These are phyloP conservation scores for Phytophthora pisi DNA, from an alignment of 352 stramenopile species.

Conservation along the genomic window DNA sequence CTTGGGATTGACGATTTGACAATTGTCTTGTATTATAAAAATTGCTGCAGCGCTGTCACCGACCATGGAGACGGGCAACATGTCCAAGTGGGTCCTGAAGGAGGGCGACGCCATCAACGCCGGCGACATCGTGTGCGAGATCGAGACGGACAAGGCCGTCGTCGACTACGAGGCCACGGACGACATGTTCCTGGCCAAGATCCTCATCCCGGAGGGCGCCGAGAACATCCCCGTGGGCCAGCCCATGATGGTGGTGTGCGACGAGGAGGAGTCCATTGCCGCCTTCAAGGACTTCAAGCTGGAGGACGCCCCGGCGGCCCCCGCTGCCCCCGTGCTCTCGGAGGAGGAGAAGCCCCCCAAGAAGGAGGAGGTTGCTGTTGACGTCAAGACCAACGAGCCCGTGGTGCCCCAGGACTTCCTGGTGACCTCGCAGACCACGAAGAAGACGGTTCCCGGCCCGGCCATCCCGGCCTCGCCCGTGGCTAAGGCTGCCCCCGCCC, in stretches of 20 bases:
- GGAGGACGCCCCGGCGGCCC: constrained; percentile 45
- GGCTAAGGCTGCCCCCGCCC: constrained; percentile 36
- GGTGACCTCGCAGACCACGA: constrained; percentile 64
- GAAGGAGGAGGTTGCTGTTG: constrained; percentile 71
- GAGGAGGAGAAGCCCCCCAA: constrained; percentile 67
- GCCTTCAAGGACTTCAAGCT: constrained; percentile 82
- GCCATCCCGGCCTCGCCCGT: constrained; percentile 44
- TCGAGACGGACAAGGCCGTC: constrained; percentile 99
- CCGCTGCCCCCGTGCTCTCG: constrained; percentile 46
- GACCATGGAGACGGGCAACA: constrained; percentile 97
- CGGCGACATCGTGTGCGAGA: constrained; percentile 95
- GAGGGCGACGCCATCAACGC: constrained; percentile 93
- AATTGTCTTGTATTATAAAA: not conserved
- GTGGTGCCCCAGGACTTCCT: constrained; percentile 67
- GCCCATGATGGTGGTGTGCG: constrained; percentile 96
- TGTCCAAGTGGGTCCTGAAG: constrained; percentile 95
- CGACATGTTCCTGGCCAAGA: constrained; percentile 96
- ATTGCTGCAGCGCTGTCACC: constrained; percentile 89
- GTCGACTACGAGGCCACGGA: constrained; percentile 99
- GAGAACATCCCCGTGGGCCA: constrained; percentile 92
- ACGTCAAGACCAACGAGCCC: constrained; percentile 49
- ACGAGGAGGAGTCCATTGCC: constrained; percentile 82
- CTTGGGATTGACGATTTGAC: constrained; percentile 7
- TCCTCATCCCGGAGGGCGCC: constrained; percentile 91
- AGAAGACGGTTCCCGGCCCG: constrained; percentile 53